Base-by-base conservation (phyloP, 331 rosid genomes). In the Pyrus hybrid region DNA sequence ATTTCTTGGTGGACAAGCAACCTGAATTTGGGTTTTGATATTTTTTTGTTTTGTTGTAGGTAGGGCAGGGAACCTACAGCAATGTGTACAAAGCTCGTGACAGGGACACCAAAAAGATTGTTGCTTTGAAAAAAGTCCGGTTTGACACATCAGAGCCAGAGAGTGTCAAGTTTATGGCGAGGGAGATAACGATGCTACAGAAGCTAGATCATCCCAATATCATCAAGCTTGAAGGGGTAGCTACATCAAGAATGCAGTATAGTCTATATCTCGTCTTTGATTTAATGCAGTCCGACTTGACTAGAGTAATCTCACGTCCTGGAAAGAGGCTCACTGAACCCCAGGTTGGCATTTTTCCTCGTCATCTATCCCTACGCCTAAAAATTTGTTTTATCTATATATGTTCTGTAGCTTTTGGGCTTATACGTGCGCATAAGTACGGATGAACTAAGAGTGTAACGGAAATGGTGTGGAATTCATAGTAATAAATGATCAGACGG, bases 31-130 rank as follows among this genome's bases (percentile, higher is more conserved):
- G 25, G 21, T 22, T 66, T 64, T 1, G 8, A 51, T 47, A 6
- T 80, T 77, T 74, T 68, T 30, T 81, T 28, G 74, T 63, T 43
- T 43, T 85, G 87, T 23, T 73, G 76, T 85, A 89, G 93, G 5
- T 89, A 33, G 97, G 98, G 10, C 93, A 88, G 53, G 98, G 98
- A 85, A 91, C 96, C 17, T 93, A 93, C 60, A 88, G 96, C 84
- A 93, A 93, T 68, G 97, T 93, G 76, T 93, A 91, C 82, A 89
- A 93, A 81, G 98, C 97, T 13, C 72, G 81, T 70, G 96, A 91
- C 26, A 89, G 90, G 79, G 84, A 75, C 60, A 84, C 86, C 0
- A 83, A 86, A 65, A 89, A 86, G 85, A 72, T 89, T 63, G 96
- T 93, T 18, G 97, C 98, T 66, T 67, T 89, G 87, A 93, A 93